Base-by-base conservation (phyloP, 1,139 yeast genomes). In the Komagataea norvegica region DNA sequence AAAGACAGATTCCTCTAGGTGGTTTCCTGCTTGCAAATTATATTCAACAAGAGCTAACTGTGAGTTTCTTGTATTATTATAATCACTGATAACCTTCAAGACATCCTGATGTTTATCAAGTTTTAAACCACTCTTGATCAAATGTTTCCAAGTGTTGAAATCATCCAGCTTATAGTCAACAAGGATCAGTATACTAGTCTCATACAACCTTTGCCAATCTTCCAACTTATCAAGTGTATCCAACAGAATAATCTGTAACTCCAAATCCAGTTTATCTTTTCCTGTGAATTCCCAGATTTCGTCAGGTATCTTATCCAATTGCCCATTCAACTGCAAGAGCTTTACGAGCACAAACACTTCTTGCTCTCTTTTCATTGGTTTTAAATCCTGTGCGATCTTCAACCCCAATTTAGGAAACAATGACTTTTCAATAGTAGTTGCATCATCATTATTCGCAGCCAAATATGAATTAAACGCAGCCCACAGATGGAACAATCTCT, bases 401-500 rank as follows among this genome's bases (percentile, higher is more conserved):
- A 65, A 49, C 0, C 85, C 91, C 32, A 85, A 62, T 43, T 67
- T 65, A 4, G 79, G 76, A 47, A 70, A 77, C 27, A 83, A 59
- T 19, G 57, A 60, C 36, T 59, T 55, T 42, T 70, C 76, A 36
- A 70, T 58, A 4, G 63, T 62, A 6, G 63, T 48, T 24, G 59
- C 55, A 33, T 52, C 52, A 8, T 33, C 37, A 16, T 45, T 55
- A 14, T 33, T 48, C 13, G 60, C 59, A 31, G 48, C 65, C 29
- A 68, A 48, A 43, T 59, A 61, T 48, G 65, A 66, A 16, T 69
- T 55, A 38, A 70, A 67, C 0, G 72, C 72, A n/a, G 77, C 73
- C 70, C 77, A 68, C 25, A 70, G 55, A 11, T 66, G 64, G 38
- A 68, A 48, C 22, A 47, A 16, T 29, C 52, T 37, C 22, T 40